A percentile compares a stretch with the other conserved stretches of the same genome.
Conservation (phyloP, 805 yeast genomes). For the Wickerhamomyces rabaulensis region DNA sequence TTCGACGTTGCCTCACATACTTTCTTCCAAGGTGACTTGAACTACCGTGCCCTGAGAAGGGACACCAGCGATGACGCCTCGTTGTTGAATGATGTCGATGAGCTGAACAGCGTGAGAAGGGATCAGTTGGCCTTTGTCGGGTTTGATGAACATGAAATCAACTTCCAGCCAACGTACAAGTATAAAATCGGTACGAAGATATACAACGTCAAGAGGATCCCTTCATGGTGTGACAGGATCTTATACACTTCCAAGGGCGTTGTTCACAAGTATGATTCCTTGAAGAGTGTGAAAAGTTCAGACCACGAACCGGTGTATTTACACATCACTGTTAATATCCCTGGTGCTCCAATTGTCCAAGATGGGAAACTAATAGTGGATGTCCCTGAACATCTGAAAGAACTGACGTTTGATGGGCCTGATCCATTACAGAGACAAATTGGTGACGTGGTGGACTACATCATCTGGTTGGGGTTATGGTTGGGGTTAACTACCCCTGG, state of each 20-base stretch:
- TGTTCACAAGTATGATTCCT: conserved; percentile 42
- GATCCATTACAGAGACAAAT: neutral
- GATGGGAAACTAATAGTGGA: neutral
- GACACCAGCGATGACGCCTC: conserved; percentile 5
- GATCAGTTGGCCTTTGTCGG: conserved; percentile 50
- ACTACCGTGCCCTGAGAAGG: conserved; percentile 53
- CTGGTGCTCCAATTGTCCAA: conserved; percentile 23
- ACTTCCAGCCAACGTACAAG: conserved; percentile 80
- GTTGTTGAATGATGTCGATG: conserved; percentile 30
- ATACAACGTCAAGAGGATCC: conserved; percentile 55
- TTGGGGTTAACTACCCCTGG: neutral
- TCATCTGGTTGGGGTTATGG: conserved; percentile 1
- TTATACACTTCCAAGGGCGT: conserved; percentile 28
- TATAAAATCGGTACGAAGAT: conserved; percentile 41
- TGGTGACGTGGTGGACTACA: neutral
- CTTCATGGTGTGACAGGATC: conserved; percentile 91
- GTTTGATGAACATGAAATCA: conserved; percentile 59
- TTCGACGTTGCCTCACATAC: conserved; percentile 50
- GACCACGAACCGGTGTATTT: conserved; percentile 82
- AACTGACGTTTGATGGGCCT: neutral
- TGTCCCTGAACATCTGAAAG: neutral
- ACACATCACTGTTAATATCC: conserved; percentile 23
- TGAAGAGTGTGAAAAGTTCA: conserved; percentile 45
- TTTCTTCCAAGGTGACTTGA: conserved; percentile 81
- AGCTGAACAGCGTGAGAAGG: conserved; percentile 25